Evolutionary conservation across 2,329 filamentous ascomycete species (phyloP), one percentile per base, ranked within the genome.

Genomic region (Ascosphaera pollenicola): DNA sequence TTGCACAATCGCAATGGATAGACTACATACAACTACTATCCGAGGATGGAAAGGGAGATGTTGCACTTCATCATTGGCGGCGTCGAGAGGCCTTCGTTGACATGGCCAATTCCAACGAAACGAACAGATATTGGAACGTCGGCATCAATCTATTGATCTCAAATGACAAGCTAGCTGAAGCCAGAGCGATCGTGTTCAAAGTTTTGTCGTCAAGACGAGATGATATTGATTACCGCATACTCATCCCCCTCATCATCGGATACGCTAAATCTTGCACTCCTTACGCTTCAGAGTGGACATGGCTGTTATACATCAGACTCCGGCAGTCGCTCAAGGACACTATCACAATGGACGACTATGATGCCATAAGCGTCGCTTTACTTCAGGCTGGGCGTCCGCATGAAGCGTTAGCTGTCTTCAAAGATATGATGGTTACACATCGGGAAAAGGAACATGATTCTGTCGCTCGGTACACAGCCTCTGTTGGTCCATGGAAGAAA

Each of bases 351-450:
- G 60, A 72, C 15, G 78, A 91, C 50, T 91, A 85, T 48, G 83
- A 92, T 52, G 62, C 69, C 43, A 67, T 85, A 28, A 74, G 78
- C 36, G 67, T 76, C 16, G 70, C 69, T 35, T 81, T 92, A 49
- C 59, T 93, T 18, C 64, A 73, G 17, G 66, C 71, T 5, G 69
- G 73, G 39, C 65, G 75, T 42, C 64, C 71, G 4, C 69, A 78
- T 43, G 66, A 75, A 43, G 81, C 80, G 1, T 65, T 87, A 40
- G 70, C 73, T 39, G 72, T 82, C 0, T 92, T 92, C 54, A 80
- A 78, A 47, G 82, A 93, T 53, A 91, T 93, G 83, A 84, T 92
- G 73, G 70, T 73, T 41, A 68, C 70, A 3, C 68, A 68, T 6
- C 53, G 57, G 41, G 58, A 58, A 36, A 55, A 56, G 8, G 51